These are phyloP conservation scores for Aegilops bicornis DNA, from an alignment of 176 grass and related monocot species.

Conservation along the genomic window DNA sequence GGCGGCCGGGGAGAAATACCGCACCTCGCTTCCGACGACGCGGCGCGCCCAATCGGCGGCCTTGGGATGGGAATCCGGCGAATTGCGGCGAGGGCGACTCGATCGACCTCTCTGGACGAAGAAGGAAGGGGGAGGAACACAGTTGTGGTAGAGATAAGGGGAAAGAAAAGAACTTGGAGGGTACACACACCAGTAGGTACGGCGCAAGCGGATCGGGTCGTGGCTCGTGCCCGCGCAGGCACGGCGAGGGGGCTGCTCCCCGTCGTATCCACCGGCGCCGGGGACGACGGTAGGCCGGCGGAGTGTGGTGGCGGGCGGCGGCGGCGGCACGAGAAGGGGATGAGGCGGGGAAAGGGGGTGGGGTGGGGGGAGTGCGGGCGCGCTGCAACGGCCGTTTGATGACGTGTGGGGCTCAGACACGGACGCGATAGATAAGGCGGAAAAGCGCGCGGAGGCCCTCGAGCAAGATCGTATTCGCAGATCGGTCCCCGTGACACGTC, in stretches of 20 bases:
- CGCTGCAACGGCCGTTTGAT: slow-evolving; percentile 21
- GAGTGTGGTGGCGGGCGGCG: not conserved
- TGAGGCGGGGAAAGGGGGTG: not conserved
- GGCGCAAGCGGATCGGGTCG: slow-evolving; percentile 26
- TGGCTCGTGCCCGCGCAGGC: not conserved
- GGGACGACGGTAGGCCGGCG: not conserved
- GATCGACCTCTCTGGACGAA: slow-evolving; percentile 13
- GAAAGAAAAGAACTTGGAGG: not conserved
- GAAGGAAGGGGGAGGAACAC: slow-evolving; percentile 9
- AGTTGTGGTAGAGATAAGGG: slow-evolving; percentile 24
- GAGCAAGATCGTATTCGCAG: accelerated
- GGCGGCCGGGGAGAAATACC: not conserved
- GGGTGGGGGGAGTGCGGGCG: not conserved
- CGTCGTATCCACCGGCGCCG: not conserved
- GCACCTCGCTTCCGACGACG: slow-evolving; percentile 31
- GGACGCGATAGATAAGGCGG: not conserved
- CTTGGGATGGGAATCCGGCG: not conserved
- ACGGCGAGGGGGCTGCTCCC: not conserved
- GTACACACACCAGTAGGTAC: not conserved
- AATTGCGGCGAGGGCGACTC: slow-evolving; percentile 13
- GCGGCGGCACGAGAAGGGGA: not conserved
- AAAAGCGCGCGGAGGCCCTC: not conserved
- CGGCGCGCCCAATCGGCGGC: slow-evolving; percentile 6
- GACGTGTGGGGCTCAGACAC: not conserved
- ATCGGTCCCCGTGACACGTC: not conserved